A percentile compares a stretch with the other conserved stretches of the same genome.
phyloP scores from a whole-genome alignment of 352 stramenopile species.

The Globisporangium megalacanthum region DNA sequence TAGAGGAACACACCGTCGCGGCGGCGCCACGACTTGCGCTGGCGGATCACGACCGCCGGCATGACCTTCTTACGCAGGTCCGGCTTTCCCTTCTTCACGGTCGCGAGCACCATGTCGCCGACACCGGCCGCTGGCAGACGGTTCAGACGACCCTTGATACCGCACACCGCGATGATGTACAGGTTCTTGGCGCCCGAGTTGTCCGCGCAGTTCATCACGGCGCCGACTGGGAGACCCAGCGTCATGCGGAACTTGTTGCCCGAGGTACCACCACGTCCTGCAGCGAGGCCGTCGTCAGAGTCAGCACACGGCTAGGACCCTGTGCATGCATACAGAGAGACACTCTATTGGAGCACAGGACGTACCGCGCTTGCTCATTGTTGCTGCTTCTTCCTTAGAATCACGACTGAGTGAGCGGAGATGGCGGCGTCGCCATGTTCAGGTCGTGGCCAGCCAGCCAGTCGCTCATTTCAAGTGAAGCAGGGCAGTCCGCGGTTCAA shows the following conservation, averaged over 20 bases:
- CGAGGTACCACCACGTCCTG: slow-evolving; percentile 94
- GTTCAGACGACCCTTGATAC: slow-evolving; percentile 99
- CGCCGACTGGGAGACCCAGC: slow-evolving; percentile 97
- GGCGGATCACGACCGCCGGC: slow-evolving; percentile 98
- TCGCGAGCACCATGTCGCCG: slow-evolving; percentile 99
- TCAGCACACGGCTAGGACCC: background rate
- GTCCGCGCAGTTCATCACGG: slow-evolving; percentile 99
- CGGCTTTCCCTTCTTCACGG: slow-evolving; percentile 99
- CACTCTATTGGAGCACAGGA: slow-evolving; percentile 7
- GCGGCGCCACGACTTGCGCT: slow-evolving; percentile 99
- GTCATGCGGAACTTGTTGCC: slow-evolving; percentile 99
- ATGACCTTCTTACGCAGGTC: slow-evolving; percentile 99
- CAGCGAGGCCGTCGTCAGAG: background rate
- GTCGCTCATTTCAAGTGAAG: slow-evolving; percentile 4
- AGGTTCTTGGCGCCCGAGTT: slow-evolving; percentile 99
- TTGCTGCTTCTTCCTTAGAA: slow-evolving; percentile 81
- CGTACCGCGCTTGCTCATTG: slow-evolving; percentile 79
- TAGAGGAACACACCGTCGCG: slow-evolving; percentile 99
- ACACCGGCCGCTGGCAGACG: slow-evolving; percentile 97
- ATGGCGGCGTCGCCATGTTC: background rate
- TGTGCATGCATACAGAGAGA: background rate
- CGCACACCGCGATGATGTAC: slow-evolving; percentile 99
- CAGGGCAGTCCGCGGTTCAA: background rate
- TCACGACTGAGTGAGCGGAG: slow-evolving; percentile 48
- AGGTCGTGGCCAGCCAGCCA: slow-evolving; percentile 19